Conservation (phyloP, 371 early-diverging fungal genomes). For the Syncephalastrum sp. region DNA sequence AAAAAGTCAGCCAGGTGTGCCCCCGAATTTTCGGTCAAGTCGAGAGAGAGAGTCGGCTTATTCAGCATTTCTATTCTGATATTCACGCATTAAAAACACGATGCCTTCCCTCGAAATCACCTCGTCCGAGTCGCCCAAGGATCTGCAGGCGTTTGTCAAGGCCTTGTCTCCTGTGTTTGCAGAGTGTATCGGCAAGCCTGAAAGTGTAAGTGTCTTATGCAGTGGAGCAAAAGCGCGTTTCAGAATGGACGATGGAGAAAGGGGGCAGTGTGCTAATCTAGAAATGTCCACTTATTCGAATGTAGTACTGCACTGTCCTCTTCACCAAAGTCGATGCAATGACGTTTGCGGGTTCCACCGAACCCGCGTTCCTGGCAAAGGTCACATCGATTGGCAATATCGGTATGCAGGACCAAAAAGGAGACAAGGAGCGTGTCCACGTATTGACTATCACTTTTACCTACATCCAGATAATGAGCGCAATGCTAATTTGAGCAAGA, state of each 20-base stretch:
- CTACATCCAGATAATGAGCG: constrained; percentile 30
- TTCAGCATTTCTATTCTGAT: not conserved
- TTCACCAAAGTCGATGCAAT: constrained; percentile 35
- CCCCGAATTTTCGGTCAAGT: no score
- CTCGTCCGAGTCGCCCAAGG: constrained; percentile 33
- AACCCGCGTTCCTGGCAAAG: constrained; percentile 38
- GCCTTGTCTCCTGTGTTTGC: constrained; percentile 33
- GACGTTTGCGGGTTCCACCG: constrained; percentile 31
- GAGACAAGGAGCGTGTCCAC: not conserved
- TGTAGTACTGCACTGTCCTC: constrained; percentile 44
- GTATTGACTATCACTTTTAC: not conserved
- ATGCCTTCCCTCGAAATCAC: constrained; percentile 52
- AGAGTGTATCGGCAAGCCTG: constrained; percentile 47
- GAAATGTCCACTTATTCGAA: not conserved
- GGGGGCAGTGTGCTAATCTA: not conserved
- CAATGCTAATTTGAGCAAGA: constrained; percentile 28
- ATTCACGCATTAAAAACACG: not conserved
- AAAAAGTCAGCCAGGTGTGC: no score
- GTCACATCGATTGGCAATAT: constrained; percentile 45
- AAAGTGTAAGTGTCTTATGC: constrained; percentile 66
- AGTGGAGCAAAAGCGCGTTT: constrained; percentile 15
- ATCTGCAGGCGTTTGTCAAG: constrained; percentile 33
- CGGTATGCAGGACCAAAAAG: constrained; percentile 18
- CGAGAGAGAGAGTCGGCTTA: no score
- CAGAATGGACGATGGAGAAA: not conserved